Evolutionary conservation across 805 yeast species (phyloP), one percentile per base, ranked within the genome.

Genomic region (Cyberlindnera mrakii): DNA sequence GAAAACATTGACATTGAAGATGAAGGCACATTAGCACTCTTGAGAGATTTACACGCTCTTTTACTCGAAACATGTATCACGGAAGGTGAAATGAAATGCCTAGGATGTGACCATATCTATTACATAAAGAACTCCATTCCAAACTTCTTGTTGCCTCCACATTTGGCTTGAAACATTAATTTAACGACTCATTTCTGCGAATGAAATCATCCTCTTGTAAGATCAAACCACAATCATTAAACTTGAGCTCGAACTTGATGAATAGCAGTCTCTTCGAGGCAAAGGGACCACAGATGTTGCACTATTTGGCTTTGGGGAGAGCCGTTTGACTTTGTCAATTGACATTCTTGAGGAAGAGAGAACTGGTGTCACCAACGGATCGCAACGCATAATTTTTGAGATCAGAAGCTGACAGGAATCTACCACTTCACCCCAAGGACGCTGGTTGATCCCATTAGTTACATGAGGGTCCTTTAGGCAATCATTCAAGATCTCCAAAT

Each of bases 111-210:
- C 1, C 97, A 91, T 63, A 70, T 85, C 7, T 93, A 90, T 65
- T 78, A 84, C 67, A 85, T 93, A 67, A 91, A 90, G 65, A 90
- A 88, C 70, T 80, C 93, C 40, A 89, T 93, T 54, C 96, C 99
- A 30, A 91, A 91, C 71, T 84, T 93, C 65, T 67, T 93, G 42
- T 74, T 93, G 30, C 98, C 99, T 29, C 98, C 98, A 6, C 98
- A 93, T 60, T 71, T 93, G 53, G 95, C 90, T 11, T 68, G 38
- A 43, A 3, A 7, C 7, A 33, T 16, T 17, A 33, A 17, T 15
- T 15, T 33, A 17, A 33, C 35, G 19, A 47, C 35, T 16, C 16
- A 17, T 15, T 16, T 15, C 20, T 33, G 19, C 13, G 9, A 23
- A 23, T 23, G 27, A 23, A 10, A 23, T 23, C 27, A 23, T 23